Evolutionary conservation across 2,329 filamentous ascomycete species (phyloP).

Genomic region (Capronia americana): DNA sequence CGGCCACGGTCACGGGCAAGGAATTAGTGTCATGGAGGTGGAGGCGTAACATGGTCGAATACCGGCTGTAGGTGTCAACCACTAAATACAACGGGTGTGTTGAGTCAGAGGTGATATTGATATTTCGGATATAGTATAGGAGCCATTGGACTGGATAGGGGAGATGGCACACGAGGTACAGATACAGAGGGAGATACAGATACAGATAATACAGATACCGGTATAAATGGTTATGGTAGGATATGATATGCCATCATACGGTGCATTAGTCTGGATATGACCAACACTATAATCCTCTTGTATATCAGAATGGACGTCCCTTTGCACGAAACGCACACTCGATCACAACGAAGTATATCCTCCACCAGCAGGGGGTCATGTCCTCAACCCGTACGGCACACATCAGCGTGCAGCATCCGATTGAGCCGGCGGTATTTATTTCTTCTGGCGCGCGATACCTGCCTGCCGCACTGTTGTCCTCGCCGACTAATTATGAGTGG

Average conservation of each 20-base stretch:
- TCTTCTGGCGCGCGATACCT: constrained; percentile 57
- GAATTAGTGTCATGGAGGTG: constrained; percentile 11
- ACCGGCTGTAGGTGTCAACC: too few species aligned
- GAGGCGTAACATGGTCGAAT: constrained; percentile 1
- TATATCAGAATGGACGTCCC: background rate
- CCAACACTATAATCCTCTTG: too few species aligned
- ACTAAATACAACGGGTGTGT: too few species aligned
- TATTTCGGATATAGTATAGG: too few species aligned
- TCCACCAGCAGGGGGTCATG: constrained; percentile 52
- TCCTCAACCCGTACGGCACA: constrained; percentile 64
- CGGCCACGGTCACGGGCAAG: background rate
- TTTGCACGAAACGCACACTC: constrained; percentile 35
- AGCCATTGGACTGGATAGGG: too few species aligned
- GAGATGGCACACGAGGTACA: too few species aligned
- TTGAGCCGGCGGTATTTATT: constrained; percentile 55
- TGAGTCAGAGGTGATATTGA: too few species aligned
- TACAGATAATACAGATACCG: too few species aligned
- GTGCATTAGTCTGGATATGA: too few species aligned
- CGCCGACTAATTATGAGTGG: constrained; percentile 26
- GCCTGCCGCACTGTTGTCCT: constrained; percentile 56
- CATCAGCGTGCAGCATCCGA: constrained; percentile 59
- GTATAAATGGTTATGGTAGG: too few species aligned
- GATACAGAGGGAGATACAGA: too few species aligned
- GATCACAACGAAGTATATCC: constrained; percentile 59
- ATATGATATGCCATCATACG: too few species aligned